Conservation (phyloP, 371 early-diverging fungal species). For the Mucor saturninus region DNA sequence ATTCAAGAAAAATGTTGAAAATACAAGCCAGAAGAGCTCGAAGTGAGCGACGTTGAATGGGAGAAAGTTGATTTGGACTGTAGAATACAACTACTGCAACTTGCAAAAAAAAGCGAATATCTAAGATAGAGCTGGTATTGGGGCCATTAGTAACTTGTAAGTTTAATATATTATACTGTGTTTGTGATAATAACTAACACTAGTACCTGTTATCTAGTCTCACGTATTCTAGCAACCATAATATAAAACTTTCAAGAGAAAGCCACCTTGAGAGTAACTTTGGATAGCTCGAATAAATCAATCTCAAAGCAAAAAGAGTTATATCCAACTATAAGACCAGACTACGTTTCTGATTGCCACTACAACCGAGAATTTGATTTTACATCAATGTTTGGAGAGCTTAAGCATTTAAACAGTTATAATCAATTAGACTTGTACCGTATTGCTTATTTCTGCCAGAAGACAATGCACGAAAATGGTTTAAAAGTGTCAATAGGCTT, state of each 20-base stretch:
- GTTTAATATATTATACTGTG: background rate
- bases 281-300: conserved; percentile 7
- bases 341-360: conserved; percentile 3
- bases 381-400: conserved; percentile 6
- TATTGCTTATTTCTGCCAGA: conserved; percentile 2
- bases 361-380: conserved; percentile 3
- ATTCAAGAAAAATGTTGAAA: too few species aligned
- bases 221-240: conserved; percentile 4
- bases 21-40: conserved; percentile 3
- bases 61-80: background rate
- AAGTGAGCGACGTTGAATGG: conserved; percentile 5
- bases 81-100: background rate
- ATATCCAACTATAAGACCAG: conserved; percentile 1
- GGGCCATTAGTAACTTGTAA: background rate
- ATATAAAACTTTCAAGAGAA: conserved; percentile 6
- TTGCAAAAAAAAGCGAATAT: conserved; percentile 6
- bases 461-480: conserved; percentile 6
- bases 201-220: background rate
- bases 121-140: conserved; percentile 6
- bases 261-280: background rate
- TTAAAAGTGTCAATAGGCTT: conserved; percentile 1
- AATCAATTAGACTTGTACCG: background rate
- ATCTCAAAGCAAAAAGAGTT: conserved; percentile 3
- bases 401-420: background rate
- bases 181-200: conserved; percentile 3